Percentiles rank a stretch among this genome's conserved stretches.
Evolutionary conservation across 169 alveolate genomes (phyloP).

Genomic region (Theileria annulata): DNA sequence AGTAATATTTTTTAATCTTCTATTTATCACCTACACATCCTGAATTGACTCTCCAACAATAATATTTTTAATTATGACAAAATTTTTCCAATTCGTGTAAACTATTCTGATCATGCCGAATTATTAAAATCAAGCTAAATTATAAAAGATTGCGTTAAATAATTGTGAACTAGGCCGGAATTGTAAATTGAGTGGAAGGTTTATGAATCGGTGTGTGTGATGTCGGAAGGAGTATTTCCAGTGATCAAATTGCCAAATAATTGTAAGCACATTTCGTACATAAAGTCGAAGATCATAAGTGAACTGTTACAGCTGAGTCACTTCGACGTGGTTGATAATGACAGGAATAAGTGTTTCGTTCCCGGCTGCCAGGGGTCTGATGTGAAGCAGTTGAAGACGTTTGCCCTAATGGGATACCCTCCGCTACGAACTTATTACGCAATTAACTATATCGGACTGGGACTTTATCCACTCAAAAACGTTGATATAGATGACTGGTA

Average conservation of each 20-base stretch:
- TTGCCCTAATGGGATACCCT: conserved; percentile 54
- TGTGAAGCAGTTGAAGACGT: conserved; percentile 23
- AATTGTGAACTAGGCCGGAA: neutral
- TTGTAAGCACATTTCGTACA: conserved; percentile 49
- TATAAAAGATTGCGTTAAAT: neutral
- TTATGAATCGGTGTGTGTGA: neutral
- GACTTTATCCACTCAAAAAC: conserved; percentile 24
- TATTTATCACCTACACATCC: neutral
- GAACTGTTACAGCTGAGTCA: conserved; percentile 36
- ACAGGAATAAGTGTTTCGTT: conserved; percentile 39
- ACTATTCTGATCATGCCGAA: neutral
- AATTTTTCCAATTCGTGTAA: neutral
- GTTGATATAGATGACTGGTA: conserved; percentile 49
- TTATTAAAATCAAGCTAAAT: conserved; percentile 1
- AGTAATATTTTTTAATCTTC: neutral
- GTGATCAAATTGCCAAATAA: conserved; percentile 1
- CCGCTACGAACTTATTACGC: conserved; percentile 51
- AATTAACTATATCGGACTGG: conserved; percentile 65
- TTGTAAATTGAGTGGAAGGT: neutral
- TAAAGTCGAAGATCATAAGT: conserved; percentile 25
- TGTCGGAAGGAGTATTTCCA: conserved; percentile 9
- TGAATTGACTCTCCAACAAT: neutral
- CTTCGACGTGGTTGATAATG: conserved; percentile 40
- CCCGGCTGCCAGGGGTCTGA: conserved; percentile 51
- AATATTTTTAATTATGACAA: neutral